These are phyloP conservation scores for Vanderwaltozyma verrucispora DNA, from an alignment of 805 yeast species.

Conservation along the genomic window DNA sequence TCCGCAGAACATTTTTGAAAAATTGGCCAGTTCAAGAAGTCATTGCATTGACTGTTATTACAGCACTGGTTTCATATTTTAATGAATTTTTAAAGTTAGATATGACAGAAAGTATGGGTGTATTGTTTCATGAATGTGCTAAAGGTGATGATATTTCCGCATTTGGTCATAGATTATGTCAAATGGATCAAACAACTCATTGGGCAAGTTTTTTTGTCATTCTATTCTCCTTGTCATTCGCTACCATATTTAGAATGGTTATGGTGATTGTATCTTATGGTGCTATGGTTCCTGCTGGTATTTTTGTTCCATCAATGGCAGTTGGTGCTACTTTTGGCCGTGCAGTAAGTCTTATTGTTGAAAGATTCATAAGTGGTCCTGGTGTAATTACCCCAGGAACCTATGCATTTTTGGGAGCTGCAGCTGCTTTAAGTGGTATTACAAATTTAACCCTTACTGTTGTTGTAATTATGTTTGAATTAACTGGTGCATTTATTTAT, in stretches of 20 bases:
- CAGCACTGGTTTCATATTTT: constrained; percentile 72
- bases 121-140: constrained; percentile 74
- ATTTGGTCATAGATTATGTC: constrained; percentile 35
- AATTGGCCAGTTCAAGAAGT: constrained; percentile 54
- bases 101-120: constrained; percentile 94
- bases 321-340: constrained; percentile 94
- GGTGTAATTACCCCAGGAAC: constrained; percentile 84
- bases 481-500: constrained; percentile 89
- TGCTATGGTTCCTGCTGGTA: constrained; percentile 94
- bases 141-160: constrained; percentile 26
- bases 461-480: constrained; percentile 89
- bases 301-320: constrained; percentile 94
- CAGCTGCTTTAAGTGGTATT: constrained; percentile 88
- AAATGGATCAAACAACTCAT: constrained; percentile 26
- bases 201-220: constrained; percentile 24
- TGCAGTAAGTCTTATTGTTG: constrained; percentile 67
- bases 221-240: constrained; percentile 48
- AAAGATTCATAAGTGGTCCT: constrained; percentile 33
- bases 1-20: constrained; percentile 57
- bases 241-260: constrained; percentile 59
- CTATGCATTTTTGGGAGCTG: constrained; percentile 93
- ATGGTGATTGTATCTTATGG: constrained; percentile 84
- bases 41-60: constrained; percentile 48
- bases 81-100: constrained; percentile 73
- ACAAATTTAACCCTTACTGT: constrained; percentile 89